Evolutionary conservation across 768 basidiomycete genomes (phyloP), one percentile per base, ranked within the genome.

Genomic region (Phylloporus sp.): DNA sequence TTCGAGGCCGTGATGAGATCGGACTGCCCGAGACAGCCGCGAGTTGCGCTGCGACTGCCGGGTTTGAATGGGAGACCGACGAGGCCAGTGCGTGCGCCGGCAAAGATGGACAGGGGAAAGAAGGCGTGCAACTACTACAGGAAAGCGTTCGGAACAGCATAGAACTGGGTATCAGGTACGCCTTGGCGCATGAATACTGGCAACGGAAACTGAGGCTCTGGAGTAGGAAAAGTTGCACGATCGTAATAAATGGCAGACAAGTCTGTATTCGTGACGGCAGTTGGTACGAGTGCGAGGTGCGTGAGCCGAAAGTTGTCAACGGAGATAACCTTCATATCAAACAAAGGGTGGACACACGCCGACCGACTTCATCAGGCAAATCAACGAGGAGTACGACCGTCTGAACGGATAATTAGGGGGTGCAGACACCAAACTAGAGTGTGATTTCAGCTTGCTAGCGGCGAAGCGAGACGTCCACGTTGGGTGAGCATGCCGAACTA

Each of bases 201-300:
- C 29, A 20, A 40, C 45, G 27, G 46, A 26, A 42, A 48, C 55
- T 42, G 32, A 47, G 32, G 40, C 26, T 31, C 38, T 46, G 23
- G 42, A 31, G 44, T 58, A 86, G 82, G 44, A 92, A 84, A 68
- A 93, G 90, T 61, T 96, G 93, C 69, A 92, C 92, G 7, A 72
- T 97, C 36, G 58, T 90, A 31, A 87, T 97, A 57, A 84, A 78
- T 56, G 76, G 72, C 3, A 72, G 70, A 53, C 69, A 76, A 52
- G 79, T 84, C 13, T 92, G 90, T 59, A 73, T 91, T 32, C 84
- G 82, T 45, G 89, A 93, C 59, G 80, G 72, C 8, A 76, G 69
- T 39, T 92, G 90, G 90, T 81, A 85, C 59, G 67, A 82, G 37
- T 94, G 88, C 62, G 81, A 87, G 67, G 87, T 88, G 57, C 61